Evolutionary conservation across 345 rosid species (phyloP), one percentile per base, ranked within the genome.

Genomic region (Melaleuca alternifolia): DNA sequence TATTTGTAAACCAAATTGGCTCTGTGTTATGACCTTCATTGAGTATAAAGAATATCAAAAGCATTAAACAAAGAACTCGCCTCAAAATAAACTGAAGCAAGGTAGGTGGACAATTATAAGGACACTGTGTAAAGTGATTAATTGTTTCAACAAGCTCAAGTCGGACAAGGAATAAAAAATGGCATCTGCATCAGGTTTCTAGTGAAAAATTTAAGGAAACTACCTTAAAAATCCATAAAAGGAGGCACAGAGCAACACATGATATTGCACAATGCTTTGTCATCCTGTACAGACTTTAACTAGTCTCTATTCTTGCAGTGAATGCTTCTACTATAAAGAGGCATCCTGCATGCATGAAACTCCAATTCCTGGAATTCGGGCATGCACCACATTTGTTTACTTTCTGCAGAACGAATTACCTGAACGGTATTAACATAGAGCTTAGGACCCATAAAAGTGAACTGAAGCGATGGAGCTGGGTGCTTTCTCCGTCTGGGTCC

Each of bases 391-490:
- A 51, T 16, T 50, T 59, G 83, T 85, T 51, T 54, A 56, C 59
- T 44, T 24, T 57, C 28, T 50, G 82, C 30, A 88, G 71, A 82
- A 56, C 79, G 81, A 83, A 48, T 85, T 86, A 97, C 99, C 97
- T 89, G 88, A 71, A 87, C 54, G 23, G 96, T 97, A 90, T 93
- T 96, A 85, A 96, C 96, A 62, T 93, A 95, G 85, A 97, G 98
- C 90, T 92, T 97, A 28, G 99, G 99, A 85, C 99, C 99, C 97
- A 96, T 91, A 61, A 96, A 87, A 91, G 93, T 90, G 89, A 97
- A 96, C 89, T 94, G 93, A 89, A 97, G 98, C 33, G 94, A 92
- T 0, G 99, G 98, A 57, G 96, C 89, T 59, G 92, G 88, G 83
- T 93, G 95, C 86, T 92, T 97, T 85, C 92, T 89, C 88, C 91